Base-by-base conservation (phyloP, 768 basidiomycete species). In the Russula vinacea region DNA sequence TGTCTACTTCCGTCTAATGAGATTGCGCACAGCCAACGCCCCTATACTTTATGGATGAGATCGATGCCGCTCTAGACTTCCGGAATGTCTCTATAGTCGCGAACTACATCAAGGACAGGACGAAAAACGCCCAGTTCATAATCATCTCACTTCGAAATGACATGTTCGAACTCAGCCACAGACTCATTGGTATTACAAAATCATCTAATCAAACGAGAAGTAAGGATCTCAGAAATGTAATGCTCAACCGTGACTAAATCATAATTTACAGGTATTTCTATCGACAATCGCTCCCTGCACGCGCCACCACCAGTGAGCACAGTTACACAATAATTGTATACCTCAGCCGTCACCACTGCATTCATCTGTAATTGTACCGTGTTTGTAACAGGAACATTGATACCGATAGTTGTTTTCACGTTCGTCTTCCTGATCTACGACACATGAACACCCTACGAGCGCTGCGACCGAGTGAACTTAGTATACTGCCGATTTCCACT, bases 161-260 rank as follows among this genome's bases (percentile, higher is more conserved):
- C 75, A 97, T 98, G 96, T 99, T 99, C 71, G 97, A 98, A 73
- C 81, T 98, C 37, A 92, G 92, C 62, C 91, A 97, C 72, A 88
- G 95, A n/a, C 81, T 98, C 16, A 95, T 98, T 67, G 97, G 97
- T 9, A 97, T 99, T 98, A 99, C 79, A 99, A 99, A 82, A 96
- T n/a, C 94, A 2, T 84, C 90, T 7, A 98, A 97, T 72, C 89
- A 87, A 59, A 95, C 93, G 54, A 79, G 83, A 69, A 89, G 89
- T 89, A 73, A 60, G 53, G 14, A 32, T 40, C 62, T 32, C 47
- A 17, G 9, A 22, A 24, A 44, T 53, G 22, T 37, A 49, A 24
- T 44, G 13, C 39, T 32, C 9, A 49, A 35, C 2, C 39, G 0
- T 11, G 13, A 52, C 55, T 64, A 19, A 58, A 26, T 16, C 35